Evolutionary conservation across 2,329 filamentous ascomycete species (phyloP).

Genomic region (Fusarium metavorans): DNA sequence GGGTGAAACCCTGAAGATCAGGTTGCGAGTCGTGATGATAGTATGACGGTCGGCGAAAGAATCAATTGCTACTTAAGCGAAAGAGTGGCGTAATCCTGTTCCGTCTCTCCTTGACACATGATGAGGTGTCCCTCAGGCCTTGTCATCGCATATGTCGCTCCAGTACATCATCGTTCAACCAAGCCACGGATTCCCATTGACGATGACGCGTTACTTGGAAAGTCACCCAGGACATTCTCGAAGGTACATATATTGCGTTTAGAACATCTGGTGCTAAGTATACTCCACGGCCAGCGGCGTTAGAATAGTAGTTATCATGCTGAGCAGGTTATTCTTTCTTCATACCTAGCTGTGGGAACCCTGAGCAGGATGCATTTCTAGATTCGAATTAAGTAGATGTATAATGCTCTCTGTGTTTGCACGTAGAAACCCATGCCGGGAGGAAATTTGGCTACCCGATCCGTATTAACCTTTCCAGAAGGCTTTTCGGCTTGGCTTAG

Average conservation of each 20-base stretch:
- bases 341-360: background rate
- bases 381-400: background rate
- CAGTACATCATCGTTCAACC: background rate
- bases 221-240: background rate
- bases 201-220: background rate
- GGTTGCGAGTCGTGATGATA: background rate
- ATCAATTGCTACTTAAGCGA: background rate
- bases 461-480: background rate
- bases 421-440: background rate
- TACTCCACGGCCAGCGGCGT: background rate
- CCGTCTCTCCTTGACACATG: background rate
- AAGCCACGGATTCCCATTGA: background rate
- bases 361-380: background rate
- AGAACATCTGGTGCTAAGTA: background rate
- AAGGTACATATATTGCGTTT: background rate
- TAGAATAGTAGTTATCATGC: background rate
- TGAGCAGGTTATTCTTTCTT: background rate
- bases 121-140: background rate
- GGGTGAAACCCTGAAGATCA: background rate
- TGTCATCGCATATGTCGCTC: background rate
- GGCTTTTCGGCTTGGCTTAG: background rate
- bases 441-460: background rate
- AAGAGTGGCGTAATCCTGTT: background rate
- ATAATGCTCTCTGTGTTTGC: background rate
- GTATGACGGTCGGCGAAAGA: background rate